Base-by-base conservation (phyloP, 225 moss, liverwort and hornwort species). In the Pseudisothecium myosuroides region DNA sequence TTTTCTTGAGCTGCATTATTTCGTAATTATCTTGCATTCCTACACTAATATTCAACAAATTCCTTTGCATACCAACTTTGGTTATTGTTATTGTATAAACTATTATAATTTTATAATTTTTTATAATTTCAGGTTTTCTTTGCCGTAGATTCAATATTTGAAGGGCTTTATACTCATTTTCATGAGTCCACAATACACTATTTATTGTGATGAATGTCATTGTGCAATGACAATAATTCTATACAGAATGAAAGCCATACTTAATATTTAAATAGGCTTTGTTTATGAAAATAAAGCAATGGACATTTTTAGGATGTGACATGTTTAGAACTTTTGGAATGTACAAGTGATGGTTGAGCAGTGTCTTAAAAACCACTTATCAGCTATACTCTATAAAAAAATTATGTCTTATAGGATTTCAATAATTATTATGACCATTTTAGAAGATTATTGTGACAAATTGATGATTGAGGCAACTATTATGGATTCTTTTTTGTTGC, bases 401-500 rank as follows among this genome's bases (percentile, higher is more conserved):
- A 73, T 27, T 27, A 17, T 45, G 27, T 3, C 6, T 16, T 45
- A 17, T 17, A 27, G 5, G 43, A 3, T 16, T 16, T 43, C 16
- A 6, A 28, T 28, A n/a, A n/a, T n/a, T n/a, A 43, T 45, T 73
- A 29, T 74, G 49, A 50, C 7, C 5, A 76, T 76, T 76, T 74
- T 49, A 12, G 2, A 20, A 41, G 3, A 71, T 26, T 9, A 72
- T 10, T 27, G 9, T 6, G 2, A 43, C 5, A 72, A 26, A 41
- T 26, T 15, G 14, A 2, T 71, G 15, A 41, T 9, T 1, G 1
- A 71, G 3, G 2, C 9, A 9, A 27, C 3, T 0, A 71, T 9
- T 41, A 3, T 41, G 0, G 41, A 27, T 41, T 71, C 5, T 27
- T 72, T 43, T 15, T 26, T 72, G 6, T 72, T 28, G 5, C 24